A percentile compares a stretch with the other conserved stretches of the same genome.
phyloP scores from a whole-genome alignment of 148 eudicot genomes.

The Rhododendron mucronatum region DNA sequence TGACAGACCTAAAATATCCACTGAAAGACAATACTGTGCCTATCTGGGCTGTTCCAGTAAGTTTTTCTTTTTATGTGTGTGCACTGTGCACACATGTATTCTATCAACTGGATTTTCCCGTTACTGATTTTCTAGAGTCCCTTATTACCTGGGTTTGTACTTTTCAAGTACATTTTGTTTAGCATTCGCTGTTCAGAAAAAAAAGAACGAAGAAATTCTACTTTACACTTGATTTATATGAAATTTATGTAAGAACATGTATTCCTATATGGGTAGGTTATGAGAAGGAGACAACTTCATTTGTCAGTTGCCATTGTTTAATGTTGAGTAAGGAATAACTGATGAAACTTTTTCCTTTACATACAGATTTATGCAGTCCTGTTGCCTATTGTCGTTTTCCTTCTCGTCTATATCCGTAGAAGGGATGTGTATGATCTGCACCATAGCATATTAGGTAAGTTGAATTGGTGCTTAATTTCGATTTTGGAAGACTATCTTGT shows the following conservation, averaged over 20 bases:
- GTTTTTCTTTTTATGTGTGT: background rate
- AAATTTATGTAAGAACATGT: background rate
- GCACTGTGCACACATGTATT: background rate
- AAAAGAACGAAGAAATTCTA: background rate
- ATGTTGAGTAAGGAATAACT: background rate
- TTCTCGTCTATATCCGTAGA: slow-evolving; percentile 45
- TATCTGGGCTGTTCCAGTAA: slow-evolving; percentile 74
- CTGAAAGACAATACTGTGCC: slow-evolving; percentile 64
- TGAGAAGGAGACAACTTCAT: background rate
- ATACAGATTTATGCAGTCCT: slow-evolving; percentile 54
- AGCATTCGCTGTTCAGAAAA: background rate
- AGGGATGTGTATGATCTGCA: slow-evolving; percentile 81
- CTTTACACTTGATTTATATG: background rate
- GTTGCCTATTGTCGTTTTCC: slow-evolving; percentile 54
- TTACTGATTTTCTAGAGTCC: background rate
- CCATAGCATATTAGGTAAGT: slow-evolving; percentile 60
- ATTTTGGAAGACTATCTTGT: background rate
- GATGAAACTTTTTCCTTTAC: background rate
- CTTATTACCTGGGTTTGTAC: background rate
- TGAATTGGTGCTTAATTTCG: background rate
- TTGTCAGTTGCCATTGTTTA: background rate
- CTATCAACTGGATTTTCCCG: background rate
- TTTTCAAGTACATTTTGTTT: background rate
- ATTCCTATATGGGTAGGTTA: background rate
- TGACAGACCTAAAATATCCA: slow-evolving; percentile 72